These are phyloP conservation scores for Orbilia blumenaviensis DNA, from an alignment of 2,329 filamentous ascomycete genomes.

Conservation along the genomic window DNA sequence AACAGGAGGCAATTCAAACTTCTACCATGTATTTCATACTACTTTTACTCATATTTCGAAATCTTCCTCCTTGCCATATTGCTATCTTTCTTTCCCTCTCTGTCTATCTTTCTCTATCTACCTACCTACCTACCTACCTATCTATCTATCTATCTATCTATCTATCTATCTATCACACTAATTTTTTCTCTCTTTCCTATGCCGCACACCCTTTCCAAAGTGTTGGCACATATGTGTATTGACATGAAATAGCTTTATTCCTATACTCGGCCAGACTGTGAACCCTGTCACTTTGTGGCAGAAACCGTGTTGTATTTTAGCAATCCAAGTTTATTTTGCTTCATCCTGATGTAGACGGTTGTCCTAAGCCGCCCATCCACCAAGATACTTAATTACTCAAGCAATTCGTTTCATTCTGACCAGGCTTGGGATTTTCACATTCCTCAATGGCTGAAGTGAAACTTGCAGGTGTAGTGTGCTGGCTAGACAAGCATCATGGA, in stretches of 20 bases:
- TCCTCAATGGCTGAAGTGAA: constrained; percentile 51
- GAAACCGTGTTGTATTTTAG: constrained; percentile 52
- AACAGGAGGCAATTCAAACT: constrained; percentile 8
- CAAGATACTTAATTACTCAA: not conserved
- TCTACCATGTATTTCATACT: constrained; percentile 37
- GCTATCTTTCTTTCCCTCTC: not conserved
- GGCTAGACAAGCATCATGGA: constrained; percentile 53
- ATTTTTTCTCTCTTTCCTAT: constrained; percentile 13
- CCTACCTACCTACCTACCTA: not conserved
- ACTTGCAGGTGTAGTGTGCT: constrained; percentile 42
- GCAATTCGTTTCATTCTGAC: constrained; percentile 2
- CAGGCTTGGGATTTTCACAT: constrained; percentile 11
- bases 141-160: not conserved
- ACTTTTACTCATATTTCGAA: not conserved
- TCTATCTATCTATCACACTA: not conserved
- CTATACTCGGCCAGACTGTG: constrained; percentile 35
- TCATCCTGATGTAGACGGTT: constrained; percentile 5
- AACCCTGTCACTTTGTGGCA: constrained; percentile 37
- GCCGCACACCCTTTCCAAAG: constrained; percentile 12
- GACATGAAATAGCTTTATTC: no score
- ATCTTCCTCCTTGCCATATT: constrained; percentile 16
- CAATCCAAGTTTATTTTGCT: constrained; percentile 28
- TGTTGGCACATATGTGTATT: constrained; percentile 9
- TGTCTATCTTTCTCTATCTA: not conserved
- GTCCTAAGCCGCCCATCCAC: not conserved